Evolutionary conservation across 176 grass and related monocot species (phyloP), one percentile per base, ranked within the genome.

Genomic region (Avena insularis): DNA sequence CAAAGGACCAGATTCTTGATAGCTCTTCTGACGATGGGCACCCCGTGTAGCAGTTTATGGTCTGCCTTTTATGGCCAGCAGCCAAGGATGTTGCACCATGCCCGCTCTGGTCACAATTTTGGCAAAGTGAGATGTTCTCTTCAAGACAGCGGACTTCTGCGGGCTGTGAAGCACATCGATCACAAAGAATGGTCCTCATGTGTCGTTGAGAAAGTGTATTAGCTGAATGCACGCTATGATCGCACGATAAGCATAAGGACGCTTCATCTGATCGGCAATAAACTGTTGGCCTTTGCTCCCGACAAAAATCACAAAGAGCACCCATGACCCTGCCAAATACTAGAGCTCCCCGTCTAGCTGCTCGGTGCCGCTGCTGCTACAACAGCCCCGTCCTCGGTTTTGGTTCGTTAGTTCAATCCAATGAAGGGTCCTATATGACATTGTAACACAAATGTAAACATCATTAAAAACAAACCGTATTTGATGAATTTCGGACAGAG

Each of bases 191-290:
- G 86, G 94, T 96, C 50, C 92, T 93, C n/a, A 54, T 86, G 82
- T 99, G 97, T 64, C 94, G 90, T 19, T 27, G 83, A 43, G 97
- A 96, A 17, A 99, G 92, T 2, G 94, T 86, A 49, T 99, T 99
- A 60, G 94, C 94, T 75, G 94, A 99, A 82, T 99, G 94, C 59
- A 99, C 89, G 83, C 86, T 94, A 19, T 74, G 94, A 80, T 99
- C 97, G 60, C 97, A 99, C 20, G 87, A 99, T 56, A 99, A 90
- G 77, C 97, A 99, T 61, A 94, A 88, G 31, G 83, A 96, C 12
- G 97, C 94, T 0, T 89, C 85, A 81, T 99, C 97, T 65, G 97
- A 99, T 84, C 87, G 87, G 92, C 97, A 99, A 55, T 96, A 96
- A 20, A 96, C 83, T 87, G 94, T 93, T 38, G 92, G 79, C 79